Evolutionary conservation across 129 eudicot genomes (phyloP).

Genomic region (Flaveria ramosissima): DNA sequence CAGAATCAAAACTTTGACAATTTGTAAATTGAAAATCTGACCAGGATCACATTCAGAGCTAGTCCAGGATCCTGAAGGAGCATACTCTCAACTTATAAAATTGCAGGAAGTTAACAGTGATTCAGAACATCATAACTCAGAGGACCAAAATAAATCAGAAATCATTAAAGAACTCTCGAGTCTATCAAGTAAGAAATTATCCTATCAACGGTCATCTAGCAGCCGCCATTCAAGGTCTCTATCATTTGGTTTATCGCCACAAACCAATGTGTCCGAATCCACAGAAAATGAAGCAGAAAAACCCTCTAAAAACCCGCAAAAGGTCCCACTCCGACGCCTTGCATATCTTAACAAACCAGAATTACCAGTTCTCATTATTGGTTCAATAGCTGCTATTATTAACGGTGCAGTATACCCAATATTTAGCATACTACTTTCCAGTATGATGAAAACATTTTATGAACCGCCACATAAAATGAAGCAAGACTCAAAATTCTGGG

Average conservation of each 20-base stretch:
- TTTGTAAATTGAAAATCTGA: neutral
- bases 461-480: constrained; percentile 55
- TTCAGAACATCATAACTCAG: constrained; percentile 20
- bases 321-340: constrained; percentile 64
- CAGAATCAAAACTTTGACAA: neutral
- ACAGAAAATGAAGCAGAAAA: constrained; percentile 13
- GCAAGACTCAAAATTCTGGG: constrained; percentile 69
- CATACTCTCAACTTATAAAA: constrained; percentile 26
- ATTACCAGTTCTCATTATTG: constrained; percentile 59
- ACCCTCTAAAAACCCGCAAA: constrained; percentile 47
- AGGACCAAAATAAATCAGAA: constrained; percentile 8
- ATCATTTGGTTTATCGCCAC: constrained; percentile 52
- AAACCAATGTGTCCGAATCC: neutral
- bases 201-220: constrained; percentile 53
- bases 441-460: constrained; percentile 60
- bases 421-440: constrained; percentile 59
- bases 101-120: constrained; percentile 18
- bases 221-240: constrained; percentile 56
- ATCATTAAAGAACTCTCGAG: constrained; percentile 2
- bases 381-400: constrained; percentile 55
- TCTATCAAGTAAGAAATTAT: constrained; percentile 15
- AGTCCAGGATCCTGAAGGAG: constrained; percentile 33
- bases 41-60: constrained; percentile 26
- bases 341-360: constrained; percentile 90
- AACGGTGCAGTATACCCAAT: constrained; percentile 68